phyloP scores from a whole-genome alignment of 805 yeast genomes.

The Starmerella bombi region DNA sequence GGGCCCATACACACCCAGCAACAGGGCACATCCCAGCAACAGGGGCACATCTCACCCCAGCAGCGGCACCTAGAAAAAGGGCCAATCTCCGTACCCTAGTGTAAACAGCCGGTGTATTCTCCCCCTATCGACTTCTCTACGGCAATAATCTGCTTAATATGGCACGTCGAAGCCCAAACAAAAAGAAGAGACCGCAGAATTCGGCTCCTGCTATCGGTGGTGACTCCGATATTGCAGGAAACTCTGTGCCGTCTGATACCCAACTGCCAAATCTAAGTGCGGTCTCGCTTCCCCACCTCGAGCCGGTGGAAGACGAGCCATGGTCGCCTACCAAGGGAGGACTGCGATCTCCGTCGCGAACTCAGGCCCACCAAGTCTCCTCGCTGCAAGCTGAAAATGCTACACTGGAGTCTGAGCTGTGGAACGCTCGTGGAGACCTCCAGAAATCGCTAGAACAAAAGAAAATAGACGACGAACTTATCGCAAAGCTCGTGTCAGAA shows the following conservation, averaged over 20 bases:
- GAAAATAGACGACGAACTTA: conserved; percentile 18
- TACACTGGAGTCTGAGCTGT: conserved; percentile 26
- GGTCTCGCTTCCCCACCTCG: not conserved
- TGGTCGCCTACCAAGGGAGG: conserved; percentile 17
- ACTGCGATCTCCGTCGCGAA: conserved; percentile 8
- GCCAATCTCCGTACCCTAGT: not conserved
- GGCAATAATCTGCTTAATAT: too few relatives aligned
- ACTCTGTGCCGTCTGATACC: not conserved
- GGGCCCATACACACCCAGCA: too few relatives aligned
- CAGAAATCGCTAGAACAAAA: conserved; percentile 23
- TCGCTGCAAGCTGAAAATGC: conserved; percentile 17
- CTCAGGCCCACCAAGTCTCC: conserved; percentile 6
- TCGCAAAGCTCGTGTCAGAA: conserved; percentile 15
- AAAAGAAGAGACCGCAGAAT: not conserved
- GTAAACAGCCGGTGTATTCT: not conserved
- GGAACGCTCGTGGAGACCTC: conserved; percentile 28
- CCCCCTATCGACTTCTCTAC: too few relatives aligned
- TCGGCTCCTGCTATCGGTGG: too few relatives aligned
- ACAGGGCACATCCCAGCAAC: too few relatives aligned
- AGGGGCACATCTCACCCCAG: too few relatives aligned
- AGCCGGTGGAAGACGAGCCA: conserved; percentile 2
- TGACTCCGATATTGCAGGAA: not conserved
- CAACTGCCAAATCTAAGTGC: not conserved
- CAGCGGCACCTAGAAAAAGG: too few relatives aligned
- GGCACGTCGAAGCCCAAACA: conserved; percentile 10